phyloP scores from a whole-genome alignment of 1,284 basidiomycete genomes.

The Pyrrhoderma lamaoense region DNA sequence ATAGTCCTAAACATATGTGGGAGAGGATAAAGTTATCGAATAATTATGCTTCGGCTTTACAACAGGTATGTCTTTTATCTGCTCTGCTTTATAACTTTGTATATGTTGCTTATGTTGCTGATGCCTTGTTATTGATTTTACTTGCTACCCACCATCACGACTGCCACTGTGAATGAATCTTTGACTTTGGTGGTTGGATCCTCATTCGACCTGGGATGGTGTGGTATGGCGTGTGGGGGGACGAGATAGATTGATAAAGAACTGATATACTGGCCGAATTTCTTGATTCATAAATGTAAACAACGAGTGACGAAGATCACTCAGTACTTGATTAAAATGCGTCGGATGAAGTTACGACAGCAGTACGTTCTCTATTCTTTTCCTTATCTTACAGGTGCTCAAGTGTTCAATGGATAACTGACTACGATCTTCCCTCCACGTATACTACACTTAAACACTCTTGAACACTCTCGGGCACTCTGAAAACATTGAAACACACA shows the following conservation, averaged over 20 bases:
- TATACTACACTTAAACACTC: neutral
- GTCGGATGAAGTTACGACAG: conserved; percentile 81
- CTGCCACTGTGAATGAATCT: too few relatives aligned
- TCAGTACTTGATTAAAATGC: conserved; percentile 98
- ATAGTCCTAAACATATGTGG: conserved; percentile 96
- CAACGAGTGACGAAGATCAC: conserved; percentile 98
- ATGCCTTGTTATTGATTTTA: too few relatives aligned
- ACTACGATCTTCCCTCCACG: too few relatives aligned
- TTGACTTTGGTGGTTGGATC: too few relatives aligned
- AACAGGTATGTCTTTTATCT: conserved; percentile 56
- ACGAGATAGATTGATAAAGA: conserved; percentile 80
- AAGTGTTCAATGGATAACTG: too few relatives aligned
- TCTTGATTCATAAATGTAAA: conserved; percentile 97
- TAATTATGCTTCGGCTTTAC: conserved; percentile 91
- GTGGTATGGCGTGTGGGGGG: too few relatives aligned
- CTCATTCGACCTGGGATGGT: too few relatives aligned
- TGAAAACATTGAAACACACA: too few relatives aligned
- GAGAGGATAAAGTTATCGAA: conserved; percentile 90
- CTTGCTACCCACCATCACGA: too few relatives aligned
- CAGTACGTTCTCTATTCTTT: conserved; percentile 51
- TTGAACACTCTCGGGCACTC: neutral
- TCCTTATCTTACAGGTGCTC: too few relatives aligned
- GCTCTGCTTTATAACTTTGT: neutral
- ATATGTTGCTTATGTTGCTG: neutral
- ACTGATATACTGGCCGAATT: conserved; percentile 96